Conservation (phyloP, 2,329 filamentous ascomycete genomes). For the Pseudogymnoascus sp. region DNA sequence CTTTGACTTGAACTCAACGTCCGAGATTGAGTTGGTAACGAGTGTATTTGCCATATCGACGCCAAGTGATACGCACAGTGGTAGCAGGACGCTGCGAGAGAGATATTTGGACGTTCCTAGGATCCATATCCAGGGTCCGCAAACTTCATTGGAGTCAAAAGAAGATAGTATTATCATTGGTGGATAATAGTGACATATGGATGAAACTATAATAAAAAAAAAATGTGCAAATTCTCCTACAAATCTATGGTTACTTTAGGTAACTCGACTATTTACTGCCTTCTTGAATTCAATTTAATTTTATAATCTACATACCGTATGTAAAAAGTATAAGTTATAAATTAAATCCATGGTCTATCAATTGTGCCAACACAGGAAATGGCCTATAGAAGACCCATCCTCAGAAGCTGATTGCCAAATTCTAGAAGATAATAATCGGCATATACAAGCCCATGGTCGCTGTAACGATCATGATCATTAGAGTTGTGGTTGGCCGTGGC, state of each 20-base stretch:
- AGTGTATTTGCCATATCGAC: slow-evolving; percentile 8
- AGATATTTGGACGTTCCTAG: not conserved
- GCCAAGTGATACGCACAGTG: not conserved
- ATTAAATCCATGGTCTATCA: not conserved
- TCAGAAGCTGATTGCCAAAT: slow-evolving; percentile 41
- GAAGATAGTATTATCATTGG: not conserved
- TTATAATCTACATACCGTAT: not conserved
- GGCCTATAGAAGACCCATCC: slow-evolving; percentile 26
- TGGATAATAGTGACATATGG: not conserved
- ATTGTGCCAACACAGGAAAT: not conserved
- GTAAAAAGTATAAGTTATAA: not conserved
- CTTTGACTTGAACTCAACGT: not conserved
- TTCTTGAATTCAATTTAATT: not conserved
- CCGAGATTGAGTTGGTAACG: slow-evolving; percentile 3
- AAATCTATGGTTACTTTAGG: not conserved
- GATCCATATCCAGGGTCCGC: not conserved
- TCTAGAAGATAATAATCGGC: slow-evolving; percentile 43
- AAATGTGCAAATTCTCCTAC: not conserved
- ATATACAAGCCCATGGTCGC: slow-evolving; percentile 39
- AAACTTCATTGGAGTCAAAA: not conserved
- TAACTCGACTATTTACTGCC: not conserved
- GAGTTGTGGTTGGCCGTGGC: slow-evolving; percentile 32
- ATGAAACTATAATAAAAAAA: too few relatives aligned
- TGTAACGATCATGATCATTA: slow-evolving; percentile 24
- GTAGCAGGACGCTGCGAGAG: not conserved